Evolutionary conservation across 179 eudicot genomes (phyloP), one percentile per base, ranked within the genome.

Genomic region (Actinidia arguta): DNA sequence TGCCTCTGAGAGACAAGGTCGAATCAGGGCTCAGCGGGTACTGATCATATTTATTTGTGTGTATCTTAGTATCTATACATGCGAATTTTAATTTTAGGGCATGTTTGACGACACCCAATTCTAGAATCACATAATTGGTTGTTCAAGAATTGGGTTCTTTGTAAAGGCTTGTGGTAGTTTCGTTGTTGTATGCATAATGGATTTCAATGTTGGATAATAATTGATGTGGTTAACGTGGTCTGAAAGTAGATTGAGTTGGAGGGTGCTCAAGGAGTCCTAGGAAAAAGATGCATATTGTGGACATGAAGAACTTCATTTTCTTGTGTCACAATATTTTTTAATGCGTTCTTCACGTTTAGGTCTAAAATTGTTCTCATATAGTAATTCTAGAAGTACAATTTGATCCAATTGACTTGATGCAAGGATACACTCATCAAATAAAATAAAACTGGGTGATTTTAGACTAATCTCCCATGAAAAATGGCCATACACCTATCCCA

Each of bases 21-120:
- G 99, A 27, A 92, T 94, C 75, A 88, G 94, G 84, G 96, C 98
- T 88, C 98, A 96, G 73, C 91, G 93, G 99, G 99, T 94, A 78
- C 50, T 68, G 2, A 39, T 66, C 62, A 20, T 27, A 11, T 31
- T 6, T 7, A 7, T 36, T 51, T 22, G 31, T 73, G n/a, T 25
- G 13, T 71, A 31, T 31, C 1, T 31, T n/a, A n/a, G 2, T 31
- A 7, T 10, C 42, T 69, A 4, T 9, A n/a, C 24, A 1, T 48
- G 31, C n/a, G n/a, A 44, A 73, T 52, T 17, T 18, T 11, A n/a
- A 27, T 42, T 11, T 72, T 14, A 18, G 20, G 42, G 22, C 48
- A 7, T 24, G 0, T 71, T 61, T 11, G 9, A 78, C 46, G 14
- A 4, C 39, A 68, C n/a, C 48, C 64, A 31, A 27, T 13, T 50